phyloP scores from a whole-genome alignment of 176 grass and related monocot species.

The Areca catechu region DNA sequence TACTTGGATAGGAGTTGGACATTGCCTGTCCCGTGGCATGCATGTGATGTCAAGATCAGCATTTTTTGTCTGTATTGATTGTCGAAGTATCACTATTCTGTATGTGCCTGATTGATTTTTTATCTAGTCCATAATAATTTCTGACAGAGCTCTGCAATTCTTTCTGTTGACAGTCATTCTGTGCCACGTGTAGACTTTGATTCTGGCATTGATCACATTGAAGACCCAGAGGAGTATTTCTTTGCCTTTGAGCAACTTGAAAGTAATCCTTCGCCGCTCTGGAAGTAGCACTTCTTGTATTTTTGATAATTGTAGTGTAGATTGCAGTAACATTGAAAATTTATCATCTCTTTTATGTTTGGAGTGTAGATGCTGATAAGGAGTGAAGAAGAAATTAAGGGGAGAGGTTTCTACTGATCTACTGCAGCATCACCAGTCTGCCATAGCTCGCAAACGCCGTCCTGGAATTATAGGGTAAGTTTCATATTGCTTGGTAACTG shows the following conservation, averaged over 20 bases:
- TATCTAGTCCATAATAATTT: background rate
- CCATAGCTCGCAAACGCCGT: slow-evolving; percentile 13
- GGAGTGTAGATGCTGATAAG: slow-evolving; percentile 35
- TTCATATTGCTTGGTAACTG: slow-evolving; percentile 4
- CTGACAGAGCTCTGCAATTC: slow-evolving; percentile 8
- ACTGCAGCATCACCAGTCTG: slow-evolving; percentile 12
- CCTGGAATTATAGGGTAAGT: slow-evolving; percentile 31
- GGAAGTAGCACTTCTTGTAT: background rate
- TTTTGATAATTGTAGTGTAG: no score
- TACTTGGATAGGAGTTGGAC: no score
- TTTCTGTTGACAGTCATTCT: slow-evolving; percentile 28
- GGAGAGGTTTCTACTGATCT: slow-evolving; percentile 21
- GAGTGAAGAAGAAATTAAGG: slow-evolving; percentile 34
- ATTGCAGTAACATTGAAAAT: no score
- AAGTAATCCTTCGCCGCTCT: slow-evolving; percentile 22
- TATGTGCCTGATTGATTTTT: no score
- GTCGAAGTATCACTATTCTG: no score
- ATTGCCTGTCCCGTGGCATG: no score
- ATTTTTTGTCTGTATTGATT: no score
- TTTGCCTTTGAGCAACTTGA: slow-evolving; percentile 23
- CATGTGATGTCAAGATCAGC: no score
- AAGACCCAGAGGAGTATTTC: slow-evolving; percentile 37
- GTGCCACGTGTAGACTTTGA: slow-evolving; percentile 24
- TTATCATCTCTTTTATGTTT: slow-evolving; percentile 16
- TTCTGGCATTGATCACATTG: slow-evolving; percentile 18